Evolutionary conservation across 2,329 filamentous ascomycete species (phyloP).

Genomic region (Sporothrix pallida): DNA sequence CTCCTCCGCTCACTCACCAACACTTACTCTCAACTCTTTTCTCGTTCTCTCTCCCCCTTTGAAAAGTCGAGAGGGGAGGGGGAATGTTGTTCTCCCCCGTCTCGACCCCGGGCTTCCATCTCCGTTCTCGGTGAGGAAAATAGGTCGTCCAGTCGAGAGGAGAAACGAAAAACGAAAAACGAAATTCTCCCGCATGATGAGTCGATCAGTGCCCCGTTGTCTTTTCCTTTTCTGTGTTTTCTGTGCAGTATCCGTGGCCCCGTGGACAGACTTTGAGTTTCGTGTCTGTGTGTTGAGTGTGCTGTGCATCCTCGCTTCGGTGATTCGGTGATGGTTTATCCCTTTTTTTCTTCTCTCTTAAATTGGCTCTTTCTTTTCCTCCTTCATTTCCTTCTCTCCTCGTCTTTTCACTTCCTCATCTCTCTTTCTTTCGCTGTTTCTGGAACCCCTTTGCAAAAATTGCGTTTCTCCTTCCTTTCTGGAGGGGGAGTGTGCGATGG

Average conservation of each 20-base stretch:
- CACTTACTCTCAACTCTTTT: background rate
- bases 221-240: background rate
- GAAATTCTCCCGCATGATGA: slow-evolving; percentile 8
- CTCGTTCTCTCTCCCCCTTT: background rate
- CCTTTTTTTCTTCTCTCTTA: background rate
- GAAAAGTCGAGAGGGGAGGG: background rate
- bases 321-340: no score
- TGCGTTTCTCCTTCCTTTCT: slow-evolving; percentile 18
- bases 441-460: background rate
- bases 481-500: slow-evolving; percentile 16
- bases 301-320: slow-evolving; percentile 11
- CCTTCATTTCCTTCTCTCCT: background rate
- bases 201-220: slow-evolving; percentile 8
- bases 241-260: background rate
- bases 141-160: background rate
- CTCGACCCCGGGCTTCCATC: background rate
- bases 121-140: slow-evolving; percentile 10
- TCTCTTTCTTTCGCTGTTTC: slow-evolving; percentile 21
- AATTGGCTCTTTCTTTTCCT: background rate
- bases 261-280: background rate
- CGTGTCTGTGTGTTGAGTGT: background rate
- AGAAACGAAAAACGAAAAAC: background rate
- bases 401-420: background rate
- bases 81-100: background rate
- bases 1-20: background rate